phyloP scores from a whole-genome alignment of 768 basidiomycete species.

The Pulveroboletus frians region DNA sequence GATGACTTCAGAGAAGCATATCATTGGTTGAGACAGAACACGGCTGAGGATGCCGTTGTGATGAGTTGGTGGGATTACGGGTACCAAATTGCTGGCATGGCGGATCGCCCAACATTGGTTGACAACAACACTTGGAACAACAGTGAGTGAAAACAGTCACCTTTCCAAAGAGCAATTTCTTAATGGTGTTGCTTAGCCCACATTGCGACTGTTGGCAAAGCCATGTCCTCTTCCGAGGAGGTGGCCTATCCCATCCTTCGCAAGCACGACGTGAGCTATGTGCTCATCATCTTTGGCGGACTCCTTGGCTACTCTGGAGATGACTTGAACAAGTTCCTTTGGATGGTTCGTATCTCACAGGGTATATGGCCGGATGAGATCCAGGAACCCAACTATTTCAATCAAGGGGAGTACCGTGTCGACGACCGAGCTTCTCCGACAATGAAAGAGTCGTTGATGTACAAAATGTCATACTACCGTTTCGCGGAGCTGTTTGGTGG shows the following conservation, averaged over 20 bases:
- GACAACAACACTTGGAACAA: constrained; percentile 99
- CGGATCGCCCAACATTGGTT: constrained; percentile 90
- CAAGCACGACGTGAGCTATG: constrained; percentile 96
- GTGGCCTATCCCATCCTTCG: constrained; percentile 95
- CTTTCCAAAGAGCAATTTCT: constrained; percentile 1
- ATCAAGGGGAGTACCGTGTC: constrained; percentile 87
- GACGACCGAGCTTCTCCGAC: constrained; percentile 78
- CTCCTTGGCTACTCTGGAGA: constrained; percentile 96
- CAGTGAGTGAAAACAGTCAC: constrained; percentile 51
- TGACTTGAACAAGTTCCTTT: constrained; percentile 99
- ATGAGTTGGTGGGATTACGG: constrained; percentile 99
- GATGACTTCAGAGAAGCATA: constrained; percentile 99
- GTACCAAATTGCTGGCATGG: constrained; percentile 99
- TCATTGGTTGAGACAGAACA: constrained; percentile 97
- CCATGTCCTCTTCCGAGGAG: constrained; percentile 92
- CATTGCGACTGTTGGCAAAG: constrained; percentile 98
- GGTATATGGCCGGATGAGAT: constrained; percentile 99
- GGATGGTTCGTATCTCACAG: constrained; percentile 95
- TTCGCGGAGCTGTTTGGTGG: constrained; percentile 87
- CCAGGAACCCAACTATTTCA: constrained; percentile 93
- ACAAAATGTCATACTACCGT: constrained; percentile 98
- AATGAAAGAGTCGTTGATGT: constrained; percentile 98
- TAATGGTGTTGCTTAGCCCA: constrained; percentile 52
- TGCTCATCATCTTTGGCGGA: constrained; percentile 96
- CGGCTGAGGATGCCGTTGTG: constrained; percentile 83